Evolutionary conservation across 2,329 filamentous ascomycete genomes (phyloP), one percentile per base, ranked within the genome.

Genomic region (Pseudogymnoascus sp.): DNA sequence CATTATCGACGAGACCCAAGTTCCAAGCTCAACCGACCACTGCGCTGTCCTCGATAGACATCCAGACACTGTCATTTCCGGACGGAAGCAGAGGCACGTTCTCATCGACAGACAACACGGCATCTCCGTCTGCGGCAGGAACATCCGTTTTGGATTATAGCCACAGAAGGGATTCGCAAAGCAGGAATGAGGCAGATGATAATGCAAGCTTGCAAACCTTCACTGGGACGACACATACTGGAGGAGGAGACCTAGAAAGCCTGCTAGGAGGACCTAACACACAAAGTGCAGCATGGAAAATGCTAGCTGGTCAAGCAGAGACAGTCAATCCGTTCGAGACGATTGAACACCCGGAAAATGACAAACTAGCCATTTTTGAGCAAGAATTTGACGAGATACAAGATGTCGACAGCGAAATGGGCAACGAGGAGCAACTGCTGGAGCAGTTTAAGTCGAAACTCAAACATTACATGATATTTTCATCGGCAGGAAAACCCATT

Each of bases 391-490:
- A 92, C 65, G 79, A 86, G 26, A 81, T 96, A 41, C 88, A 87
- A 0, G 83, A 86, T 6, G 81, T 83, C 56, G 76, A 78, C 41
- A 73, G 75, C 26, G 79, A 82, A 64, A 80, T 78, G 6, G 77
- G 78, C 3, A 84, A 86, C 66, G 83, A 88, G 78, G 74, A 75
- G 56, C 73, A 75, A 35, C 73, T 77, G 26, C 79, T 96, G 41
- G 78, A 79, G 14, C 81, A 87, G 66, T 99, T 93, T 93, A 95
- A 92, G 73, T 85, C 89, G 38, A 98, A 98, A 78, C 82, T 93
- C 66, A 99, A 99, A 76, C 95, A 99, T 76, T 99, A 96, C 75
- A 86, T 99, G 76, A 96, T 99, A 70, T 80, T 99, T 1, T 98
- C 95, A 2, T 93, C 92, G 12, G 93, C 96, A 8, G 95, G 95